Conservation (phyloP, 2,329 filamentous ascomycete genomes). For the Arthrobotrys iridis region DNA sequence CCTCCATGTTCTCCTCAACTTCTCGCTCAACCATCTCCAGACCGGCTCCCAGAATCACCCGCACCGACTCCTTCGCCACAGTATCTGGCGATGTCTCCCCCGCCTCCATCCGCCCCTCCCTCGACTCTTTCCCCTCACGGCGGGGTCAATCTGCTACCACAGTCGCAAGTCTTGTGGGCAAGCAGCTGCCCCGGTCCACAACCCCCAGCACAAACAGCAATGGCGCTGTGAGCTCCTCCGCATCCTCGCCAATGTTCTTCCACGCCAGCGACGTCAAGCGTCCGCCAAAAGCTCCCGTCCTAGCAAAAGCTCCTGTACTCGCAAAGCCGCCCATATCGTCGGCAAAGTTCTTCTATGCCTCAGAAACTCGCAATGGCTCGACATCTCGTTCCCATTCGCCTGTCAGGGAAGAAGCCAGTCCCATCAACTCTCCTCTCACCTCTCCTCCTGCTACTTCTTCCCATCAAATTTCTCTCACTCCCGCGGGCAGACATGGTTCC, state of each 20-base stretch:
- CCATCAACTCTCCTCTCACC: constrained; percentile 2
- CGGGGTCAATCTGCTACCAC: background rate
- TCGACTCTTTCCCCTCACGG: constrained; percentile 24
- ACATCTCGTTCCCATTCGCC: constrained; percentile 46
- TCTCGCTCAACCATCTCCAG: constrained; percentile 26
- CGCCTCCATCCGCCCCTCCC: background rate
- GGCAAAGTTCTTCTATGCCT: constrained; percentile 78
- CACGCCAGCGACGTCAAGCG: constrained; percentile 80
- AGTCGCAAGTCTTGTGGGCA: constrained; percentile 56
- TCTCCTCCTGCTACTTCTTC: constrained; percentile 12
- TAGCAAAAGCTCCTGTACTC: background rate
- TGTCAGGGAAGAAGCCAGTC: constrained; percentile 35
- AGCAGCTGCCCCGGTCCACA: constrained; percentile 59
- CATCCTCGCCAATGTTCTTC: constrained; percentile 78
- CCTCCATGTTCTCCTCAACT: constrained; percentile 8
- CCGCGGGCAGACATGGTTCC: constrained; percentile 27
- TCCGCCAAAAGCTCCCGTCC: constrained; percentile 61
- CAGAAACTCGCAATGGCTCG: constrained; percentile 64
- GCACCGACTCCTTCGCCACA: constrained; percentile 35
- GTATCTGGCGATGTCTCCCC: constrained; percentile 28
- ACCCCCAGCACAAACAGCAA: constrained; percentile 49
- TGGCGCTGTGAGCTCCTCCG: constrained; percentile 61
- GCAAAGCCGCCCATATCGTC: constrained; percentile 62
- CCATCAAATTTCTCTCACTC: constrained; percentile 3
- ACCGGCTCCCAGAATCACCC: constrained; percentile 33